Percentiles rank a stretch among this genome's conserved stretches.
These are phyloP conservation scores for Penicillium glabrum DNA, from an alignment of 2,329 filamentous ascomycete species.

Conservation along the genomic window DNA sequence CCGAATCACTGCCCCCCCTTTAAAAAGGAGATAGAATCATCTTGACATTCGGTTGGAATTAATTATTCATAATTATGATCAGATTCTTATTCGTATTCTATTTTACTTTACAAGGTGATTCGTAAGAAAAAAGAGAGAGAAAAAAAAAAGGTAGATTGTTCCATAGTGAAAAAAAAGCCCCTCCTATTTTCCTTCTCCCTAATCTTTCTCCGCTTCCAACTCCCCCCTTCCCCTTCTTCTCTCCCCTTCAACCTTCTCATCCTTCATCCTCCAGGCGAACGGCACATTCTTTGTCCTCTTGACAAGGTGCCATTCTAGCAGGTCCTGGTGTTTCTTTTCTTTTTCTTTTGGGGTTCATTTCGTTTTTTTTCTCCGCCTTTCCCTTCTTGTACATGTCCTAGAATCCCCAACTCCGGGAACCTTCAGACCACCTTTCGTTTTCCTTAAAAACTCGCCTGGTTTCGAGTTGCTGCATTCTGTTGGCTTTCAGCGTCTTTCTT, in stretches of 20 bases:
- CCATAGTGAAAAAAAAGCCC: not conserved
- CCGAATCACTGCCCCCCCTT: not conserved
- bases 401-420: conserved; percentile 22
- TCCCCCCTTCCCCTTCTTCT: not conserved
- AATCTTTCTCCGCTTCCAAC: not conserved
- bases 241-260: not conserved
- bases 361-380: conserved; percentile 24
- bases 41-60: no score
- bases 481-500: conserved; percentile 22
- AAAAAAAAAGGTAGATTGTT: not conserved
- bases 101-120: not conserved
- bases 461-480: conserved; percentile 20
- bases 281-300: not conserved
- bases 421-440: conserved; percentile 27
- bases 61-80: no score
- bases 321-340: not conserved
- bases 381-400: conserved; percentile 34
- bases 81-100: no score
- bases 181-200: not conserved
- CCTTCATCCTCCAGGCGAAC: not conserved
- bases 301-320: not conserved
- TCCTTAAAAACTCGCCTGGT: conserved; percentile 23
- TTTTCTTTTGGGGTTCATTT: conserved; percentile 7
- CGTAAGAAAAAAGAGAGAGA: not conserved
- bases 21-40: not conserved